Evolutionary conservation across 169 alveolate genomes (phyloP).

Genomic region (Plasmodium gonderi): DNA sequence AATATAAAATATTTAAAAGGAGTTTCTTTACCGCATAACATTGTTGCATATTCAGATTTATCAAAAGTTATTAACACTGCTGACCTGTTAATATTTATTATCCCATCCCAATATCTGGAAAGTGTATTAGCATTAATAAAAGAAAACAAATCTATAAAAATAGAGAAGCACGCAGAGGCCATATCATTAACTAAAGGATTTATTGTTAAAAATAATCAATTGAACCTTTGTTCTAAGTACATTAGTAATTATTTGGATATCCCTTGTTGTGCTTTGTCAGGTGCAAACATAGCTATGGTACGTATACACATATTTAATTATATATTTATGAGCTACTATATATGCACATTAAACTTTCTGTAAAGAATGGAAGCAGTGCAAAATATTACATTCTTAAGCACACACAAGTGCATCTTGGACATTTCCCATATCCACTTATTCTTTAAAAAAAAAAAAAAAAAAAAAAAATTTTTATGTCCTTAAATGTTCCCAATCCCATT

Average conservation of each 20-base stretch:
- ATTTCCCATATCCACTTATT: no score
- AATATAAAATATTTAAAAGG: conserved; percentile 91
- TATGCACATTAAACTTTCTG: no score
- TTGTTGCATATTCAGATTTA: conserved; percentile 90
- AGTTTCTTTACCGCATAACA: conserved; percentile 87
- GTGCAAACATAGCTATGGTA: conserved; percentile 92
- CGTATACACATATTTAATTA: neutral
- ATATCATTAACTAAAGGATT: conserved; percentile 89
- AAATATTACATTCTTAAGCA: no score
- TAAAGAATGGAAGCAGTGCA: no score
- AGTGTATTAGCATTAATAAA: conserved; percentile 15
- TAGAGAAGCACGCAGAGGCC: conserved; percentile 80
- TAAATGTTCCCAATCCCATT: neutral
- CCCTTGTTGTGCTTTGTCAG: conserved; percentile 88
- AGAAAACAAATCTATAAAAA: conserved; percentile 34
- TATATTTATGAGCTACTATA: neutral
- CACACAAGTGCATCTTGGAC: no score
- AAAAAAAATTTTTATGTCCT: no score
- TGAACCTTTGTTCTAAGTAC: conserved; percentile 81
- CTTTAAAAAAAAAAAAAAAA: neutral
- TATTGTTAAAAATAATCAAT: conserved; percentile 79
- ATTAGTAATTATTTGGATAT: conserved; percentile 81
- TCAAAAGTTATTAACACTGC: conserved; percentile 87
- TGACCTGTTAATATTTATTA: conserved; percentile 88
- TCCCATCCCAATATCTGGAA: conserved; percentile 92